Evolutionary conservation across 148 eudicot species (phyloP), one percentile per base, ranked within the genome.

Genomic region (Rhododendron ferrugineum): DNA sequence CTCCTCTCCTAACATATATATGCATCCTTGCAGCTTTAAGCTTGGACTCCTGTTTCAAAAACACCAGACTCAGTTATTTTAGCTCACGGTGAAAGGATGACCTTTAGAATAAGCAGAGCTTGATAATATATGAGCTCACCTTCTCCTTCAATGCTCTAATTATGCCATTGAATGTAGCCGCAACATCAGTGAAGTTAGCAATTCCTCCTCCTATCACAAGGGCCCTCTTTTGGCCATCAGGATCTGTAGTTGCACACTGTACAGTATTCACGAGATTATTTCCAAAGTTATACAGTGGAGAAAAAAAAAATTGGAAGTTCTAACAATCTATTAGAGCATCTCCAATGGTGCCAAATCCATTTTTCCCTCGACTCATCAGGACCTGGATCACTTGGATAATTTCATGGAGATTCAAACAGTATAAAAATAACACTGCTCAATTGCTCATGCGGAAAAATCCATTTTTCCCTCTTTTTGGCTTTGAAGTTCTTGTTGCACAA

Each of bases 141-240:
- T 92, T 92, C 80, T 92, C 94, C 86, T 89, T 92, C 84, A 92
- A 74, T 58, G 94, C 92, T 74, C 94, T 90, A 74, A 92, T 92
- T n/a, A 92, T 92, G 89, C 94, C 94, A 81, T 84, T 97, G 88
- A 97, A 97, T 76, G 99, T 97, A 37, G 99, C 94, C 62, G 98
- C 99, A 85, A 97, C 99, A 87, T 97, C 99, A 37, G 99, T 97
- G 49, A 97, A 97, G 88, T 97, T 97, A 26, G 99, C 98, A 46
- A 97, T 97, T 79, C 99, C 99, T 64, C 99, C 98, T 86, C 99
- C 99, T 74, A 97, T 91, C 13, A 97, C 95, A 44, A 97, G 99
- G 89, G 99, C 99, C 83, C 99, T 88, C 87, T 88, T 91, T 32
- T 85, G 93, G 14, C 98, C 98, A 88, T 97, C 98, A 52, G 99